A percentile compares a stretch with the other conserved stretches of the same genome.
Evolutionary conservation across 495 filamentous ascomycete species (phyloP).

Genomic region (Zalerion maritima): DNA sequence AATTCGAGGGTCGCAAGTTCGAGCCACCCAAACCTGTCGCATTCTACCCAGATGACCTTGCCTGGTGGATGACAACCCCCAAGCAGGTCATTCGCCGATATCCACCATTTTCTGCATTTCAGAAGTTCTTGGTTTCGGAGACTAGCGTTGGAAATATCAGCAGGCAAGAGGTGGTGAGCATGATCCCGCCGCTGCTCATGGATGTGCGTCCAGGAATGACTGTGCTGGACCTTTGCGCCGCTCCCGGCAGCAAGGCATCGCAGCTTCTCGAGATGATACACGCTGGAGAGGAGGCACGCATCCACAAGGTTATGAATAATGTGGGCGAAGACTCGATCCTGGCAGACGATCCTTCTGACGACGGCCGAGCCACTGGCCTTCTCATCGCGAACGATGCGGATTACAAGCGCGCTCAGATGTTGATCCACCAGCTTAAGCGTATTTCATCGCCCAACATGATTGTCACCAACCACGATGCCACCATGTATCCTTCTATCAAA

Average conservation of each 20-base stretch:
- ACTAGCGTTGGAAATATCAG: constrained; percentile 94
- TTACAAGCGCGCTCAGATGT: constrained; percentile 88
- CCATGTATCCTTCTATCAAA: constrained; percentile 82
- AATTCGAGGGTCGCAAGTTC: constrained; percentile 62
- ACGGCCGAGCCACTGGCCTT: constrained; percentile 77
- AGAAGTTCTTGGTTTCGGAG: constrained; percentile 96
- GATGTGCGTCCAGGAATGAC: constrained; percentile 81
- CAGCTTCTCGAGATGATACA: constrained; percentile 93
- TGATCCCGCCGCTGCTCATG: constrained; percentile 94
- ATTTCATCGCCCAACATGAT: constrained; percentile 92
- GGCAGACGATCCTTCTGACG: constrained; percentile 47
- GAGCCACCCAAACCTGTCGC: constrained; percentile 64
- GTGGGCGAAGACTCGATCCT: constrained; percentile 38
- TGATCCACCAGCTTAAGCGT: constrained; percentile 94
- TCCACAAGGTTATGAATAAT: constrained; percentile 41
- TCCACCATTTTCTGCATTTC: constrained; percentile 82
- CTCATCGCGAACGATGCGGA: constrained; percentile 92
- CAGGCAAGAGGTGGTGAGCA: constrained; percentile 91
- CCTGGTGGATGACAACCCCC: constrained; percentile 91
- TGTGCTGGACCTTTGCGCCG: constrained; percentile 89
- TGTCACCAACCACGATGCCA: constrained; percentile 96
- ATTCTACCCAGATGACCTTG: constrained; percentile 89
- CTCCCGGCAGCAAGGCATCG: constrained; percentile 89
- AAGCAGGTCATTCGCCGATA: constrained; percentile 87
- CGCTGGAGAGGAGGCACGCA: constrained; percentile 71